These are phyloP conservation scores for Capsella rubella DNA, from an alignment of 441 rosid genomes.

Conservation along the genomic window DNA sequence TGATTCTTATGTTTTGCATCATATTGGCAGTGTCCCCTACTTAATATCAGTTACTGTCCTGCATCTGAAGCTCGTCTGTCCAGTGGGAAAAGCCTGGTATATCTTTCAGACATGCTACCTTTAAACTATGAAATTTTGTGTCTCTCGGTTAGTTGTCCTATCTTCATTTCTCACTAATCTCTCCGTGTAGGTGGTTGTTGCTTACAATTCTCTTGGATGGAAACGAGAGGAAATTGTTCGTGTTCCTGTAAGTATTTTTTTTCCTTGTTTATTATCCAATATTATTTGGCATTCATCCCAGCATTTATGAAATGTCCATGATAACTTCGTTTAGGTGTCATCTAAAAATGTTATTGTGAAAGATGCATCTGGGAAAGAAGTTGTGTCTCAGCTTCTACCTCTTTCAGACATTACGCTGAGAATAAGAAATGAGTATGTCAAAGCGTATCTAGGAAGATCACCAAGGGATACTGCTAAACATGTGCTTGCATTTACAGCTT, in stretches of 20 bases:
- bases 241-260: conserved; percentile 60
- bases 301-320: conserved; percentile 12
- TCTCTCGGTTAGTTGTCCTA: conserved; percentile 27
- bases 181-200: conserved; percentile 59
- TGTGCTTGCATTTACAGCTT: conserved; percentile 69
- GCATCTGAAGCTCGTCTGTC: conserved; percentile 67
- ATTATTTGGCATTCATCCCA: not conserved
- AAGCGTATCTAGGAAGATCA: conserved; percentile 61
- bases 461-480: conserved; percentile 54
- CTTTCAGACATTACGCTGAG: conserved; percentile 55
- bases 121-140: conserved; percentile 27
- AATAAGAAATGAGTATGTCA: conserved; percentile 60
- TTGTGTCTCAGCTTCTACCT: conserved; percentile 72
- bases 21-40: conserved; percentile 69
- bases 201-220: conserved; percentile 82
- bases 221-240: conserved; percentile 70
- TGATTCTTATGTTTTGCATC: conserved; percentile 41
- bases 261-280: not conserved
- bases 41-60: conserved; percentile 82
- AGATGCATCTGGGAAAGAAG: conserved; percentile 65
- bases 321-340: conserved; percentile 54
- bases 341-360: conserved; percentile 54
- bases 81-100: conserved; percentile 67
- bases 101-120: conserved; percentile 24
- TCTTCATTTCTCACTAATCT: conserved; percentile 32